phyloP scores from a whole-genome alignment of 805 yeast species.

The Yamadazyma ubonensis region DNA sequence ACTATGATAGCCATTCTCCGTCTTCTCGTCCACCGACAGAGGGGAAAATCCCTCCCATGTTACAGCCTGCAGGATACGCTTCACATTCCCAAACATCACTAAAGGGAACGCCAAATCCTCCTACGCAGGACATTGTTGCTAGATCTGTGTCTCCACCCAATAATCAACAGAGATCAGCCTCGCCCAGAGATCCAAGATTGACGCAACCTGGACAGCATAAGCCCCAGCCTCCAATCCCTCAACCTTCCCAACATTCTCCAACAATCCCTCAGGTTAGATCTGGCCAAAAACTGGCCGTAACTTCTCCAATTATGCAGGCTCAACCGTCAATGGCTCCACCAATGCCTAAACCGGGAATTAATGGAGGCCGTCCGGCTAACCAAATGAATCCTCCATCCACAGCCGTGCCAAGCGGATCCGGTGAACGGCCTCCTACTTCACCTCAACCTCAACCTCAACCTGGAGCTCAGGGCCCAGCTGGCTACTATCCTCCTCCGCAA shows the following conservation, averaged over 20 bases:
- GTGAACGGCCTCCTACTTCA: slow-evolving; percentile 1
- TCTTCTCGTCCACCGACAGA: slow-evolving; percentile 3
- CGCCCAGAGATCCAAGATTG: slow-evolving; percentile 1
- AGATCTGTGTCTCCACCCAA: slow-evolving; percentile 1
- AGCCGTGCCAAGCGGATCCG: too few species aligned
- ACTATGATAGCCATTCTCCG: not conserved
- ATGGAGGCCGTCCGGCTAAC: not conserved
- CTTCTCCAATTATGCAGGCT: not conserved
- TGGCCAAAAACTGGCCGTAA: not conserved
- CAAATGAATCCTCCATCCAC: too few species aligned
- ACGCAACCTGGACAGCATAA: not conserved
- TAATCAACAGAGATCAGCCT: not conserved
- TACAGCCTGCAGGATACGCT: slow-evolving; percentile 5
- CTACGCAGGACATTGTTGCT: not conserved
- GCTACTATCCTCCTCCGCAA: slow-evolving; percentile 3
- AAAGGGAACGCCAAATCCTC: not conserved
- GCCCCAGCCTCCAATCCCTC: not conserved
- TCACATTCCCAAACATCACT: too few species aligned
- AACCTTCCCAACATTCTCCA: not conserved
- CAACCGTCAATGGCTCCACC: not conserved
- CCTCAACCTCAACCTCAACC: not conserved
- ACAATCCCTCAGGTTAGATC: not conserved
- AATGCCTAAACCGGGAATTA: not conserved
- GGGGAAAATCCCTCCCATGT: slow-evolving; percentile 5
- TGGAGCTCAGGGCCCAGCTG: not conserved